Percentiles rank a stretch among this genome's conserved stretches.
Evolutionary conservation across 495 filamentous ascomycete species (phyloP).

Genomic region (Neurospora sp.): DNA sequence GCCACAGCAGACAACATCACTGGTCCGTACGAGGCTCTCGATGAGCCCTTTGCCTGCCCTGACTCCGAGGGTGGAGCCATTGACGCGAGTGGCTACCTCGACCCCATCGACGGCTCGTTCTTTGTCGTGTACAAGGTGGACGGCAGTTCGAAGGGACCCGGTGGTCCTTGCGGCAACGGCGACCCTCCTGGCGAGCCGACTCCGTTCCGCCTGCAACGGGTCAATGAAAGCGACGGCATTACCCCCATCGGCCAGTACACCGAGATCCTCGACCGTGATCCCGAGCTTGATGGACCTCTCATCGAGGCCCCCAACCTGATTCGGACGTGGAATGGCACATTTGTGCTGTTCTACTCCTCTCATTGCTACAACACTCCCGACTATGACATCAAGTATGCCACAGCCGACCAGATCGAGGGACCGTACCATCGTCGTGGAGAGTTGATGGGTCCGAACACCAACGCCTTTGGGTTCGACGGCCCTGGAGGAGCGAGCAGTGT

Average conservation of each 20-base stretch:
- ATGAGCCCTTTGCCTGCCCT: slow-evolving; percentile 39
- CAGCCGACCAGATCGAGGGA: slow-evolving; percentile 32
- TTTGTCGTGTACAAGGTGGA: slow-evolving; percentile 55
- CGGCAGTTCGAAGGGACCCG: slow-evolving; percentile 46
- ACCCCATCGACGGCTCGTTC: slow-evolving; percentile 34
- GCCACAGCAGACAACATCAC: slow-evolving; percentile 32
- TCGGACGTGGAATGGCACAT: slow-evolving; percentile 34
- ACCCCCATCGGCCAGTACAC: slow-evolving; percentile 41
- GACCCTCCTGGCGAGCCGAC: slow-evolving; percentile 38
- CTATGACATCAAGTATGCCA: slow-evolving; percentile 48
- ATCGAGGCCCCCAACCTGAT: slow-evolving; percentile 51
- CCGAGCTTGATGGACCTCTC: slow-evolving; percentile 42
- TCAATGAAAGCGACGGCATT: slow-evolving; percentile 36
- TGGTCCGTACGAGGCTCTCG: slow-evolving; percentile 40
- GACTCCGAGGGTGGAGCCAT: slow-evolving; percentile 44
- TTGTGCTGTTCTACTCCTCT: slow-evolving; percentile 50
- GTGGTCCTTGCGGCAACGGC: slow-evolving; percentile 46
- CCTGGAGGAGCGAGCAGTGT: slow-evolving; percentile 29
- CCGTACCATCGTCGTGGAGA: slow-evolving; percentile 32
- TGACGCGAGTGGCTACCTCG: slow-evolving; percentile 43
- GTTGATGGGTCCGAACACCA: slow-evolving; percentile 22
- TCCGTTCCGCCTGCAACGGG: slow-evolving; percentile 48
- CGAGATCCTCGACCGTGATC: slow-evolving; percentile 43
- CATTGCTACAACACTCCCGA: slow-evolving; percentile 41
- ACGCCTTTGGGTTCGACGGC: slow-evolving; percentile 27